phyloP scores from a whole-genome alignment of 164 flowering plant genomes.

The Macadamia integrifolia region DNA sequence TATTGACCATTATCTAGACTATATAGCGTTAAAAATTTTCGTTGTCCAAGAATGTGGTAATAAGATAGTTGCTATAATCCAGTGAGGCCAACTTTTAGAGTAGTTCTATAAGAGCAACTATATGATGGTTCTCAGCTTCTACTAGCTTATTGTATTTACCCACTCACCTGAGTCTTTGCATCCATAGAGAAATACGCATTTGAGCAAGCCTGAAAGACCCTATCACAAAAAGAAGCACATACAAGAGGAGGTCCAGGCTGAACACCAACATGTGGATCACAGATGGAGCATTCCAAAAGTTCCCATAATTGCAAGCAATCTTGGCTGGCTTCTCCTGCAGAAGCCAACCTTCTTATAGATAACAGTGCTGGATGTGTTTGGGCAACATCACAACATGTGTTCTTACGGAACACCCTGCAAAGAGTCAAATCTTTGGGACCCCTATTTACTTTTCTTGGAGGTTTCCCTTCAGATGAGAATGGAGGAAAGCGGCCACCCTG shows the following conservation, averaged over 20 bases:
- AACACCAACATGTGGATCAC: conserved; percentile 89
- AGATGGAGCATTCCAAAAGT: conserved; percentile 81
- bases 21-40: background rate
- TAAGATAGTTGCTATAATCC: background rate
- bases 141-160: background rate
- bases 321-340: conserved; percentile 73
- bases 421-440: conserved; percentile 78
- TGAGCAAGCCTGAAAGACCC: conserved; percentile 69
- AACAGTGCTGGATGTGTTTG: conserved; percentile 84
- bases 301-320: conserved; percentile 96
- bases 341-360: conserved; percentile 61
- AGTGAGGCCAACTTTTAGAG: too few relatives aligned
- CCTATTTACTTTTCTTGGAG: conserved; percentile 61
- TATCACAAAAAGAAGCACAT: conserved; percentile 85
- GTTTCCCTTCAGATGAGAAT: conserved; percentile 72
- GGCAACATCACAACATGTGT: conserved; percentile 81
- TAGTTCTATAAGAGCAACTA: too few relatives aligned
- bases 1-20: background rate
- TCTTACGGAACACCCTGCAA: conserved; percentile 78
- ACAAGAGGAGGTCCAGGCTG: conserved; percentile 80
- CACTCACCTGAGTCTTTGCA: conserved; percentile 64
- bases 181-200: conserved; percentile 82
- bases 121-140: background rate
- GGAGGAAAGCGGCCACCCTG: conserved; percentile 88
- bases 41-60: background rate